These are phyloP conservation scores for Aspergillus oerlinghausenensis DNA, from an alignment of 2,329 filamentous ascomycete genomes.

Conservation along the genomic window DNA sequence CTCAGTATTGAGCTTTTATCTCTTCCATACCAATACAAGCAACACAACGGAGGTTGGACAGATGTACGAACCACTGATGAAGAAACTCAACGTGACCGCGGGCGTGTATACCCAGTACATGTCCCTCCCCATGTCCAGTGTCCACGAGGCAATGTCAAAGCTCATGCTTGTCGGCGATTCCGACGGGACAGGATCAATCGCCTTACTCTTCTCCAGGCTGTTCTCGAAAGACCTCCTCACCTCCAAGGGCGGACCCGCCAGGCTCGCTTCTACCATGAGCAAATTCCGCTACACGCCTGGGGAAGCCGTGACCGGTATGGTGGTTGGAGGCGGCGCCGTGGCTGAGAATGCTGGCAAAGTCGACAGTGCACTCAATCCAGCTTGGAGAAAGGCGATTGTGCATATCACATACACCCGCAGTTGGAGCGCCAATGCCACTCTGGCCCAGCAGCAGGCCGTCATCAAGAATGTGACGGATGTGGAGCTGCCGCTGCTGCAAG, in stretches of 20 bases:
- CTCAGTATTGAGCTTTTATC: constrained; percentile 9
- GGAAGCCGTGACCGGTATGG: constrained; percentile 21
- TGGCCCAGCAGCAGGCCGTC: constrained; percentile 29
- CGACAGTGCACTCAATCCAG: constrained; percentile 38
- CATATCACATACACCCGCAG: constrained; percentile 29
- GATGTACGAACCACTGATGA: constrained; percentile 16
- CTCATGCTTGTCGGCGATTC: constrained; percentile 16
- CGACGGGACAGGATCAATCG: constrained; percentile 20
- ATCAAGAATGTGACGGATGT: constrained; percentile 33
- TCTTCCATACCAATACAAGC: constrained; percentile 24
- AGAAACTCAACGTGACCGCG: constrained; percentile 10
- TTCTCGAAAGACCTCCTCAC: constrained; percentile 29
- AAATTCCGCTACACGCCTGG: constrained; percentile 13
- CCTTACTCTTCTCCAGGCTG: constrained; percentile 28
- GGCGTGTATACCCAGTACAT: constrained; percentile 14
- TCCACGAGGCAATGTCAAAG: constrained; percentile 13
- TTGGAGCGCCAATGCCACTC: constrained; percentile 23
- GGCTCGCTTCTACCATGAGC: constrained; percentile 37
- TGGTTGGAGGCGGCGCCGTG: constrained; percentile 34
- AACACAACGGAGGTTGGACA: constrained; percentile 14
- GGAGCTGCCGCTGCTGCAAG: constrained; percentile 16
- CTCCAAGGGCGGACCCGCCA: constrained; percentile 16
- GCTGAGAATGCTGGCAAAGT: constrained; percentile 36
- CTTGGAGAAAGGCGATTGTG: constrained; percentile 40
- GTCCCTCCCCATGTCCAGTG: constrained; percentile 17